Percentiles rank a stretch among this genome's conserved stretches.
Evolutionary conservation across 345 rosid genomes (phyloP).

Genomic region (Laguncularia racemosa): DNA sequence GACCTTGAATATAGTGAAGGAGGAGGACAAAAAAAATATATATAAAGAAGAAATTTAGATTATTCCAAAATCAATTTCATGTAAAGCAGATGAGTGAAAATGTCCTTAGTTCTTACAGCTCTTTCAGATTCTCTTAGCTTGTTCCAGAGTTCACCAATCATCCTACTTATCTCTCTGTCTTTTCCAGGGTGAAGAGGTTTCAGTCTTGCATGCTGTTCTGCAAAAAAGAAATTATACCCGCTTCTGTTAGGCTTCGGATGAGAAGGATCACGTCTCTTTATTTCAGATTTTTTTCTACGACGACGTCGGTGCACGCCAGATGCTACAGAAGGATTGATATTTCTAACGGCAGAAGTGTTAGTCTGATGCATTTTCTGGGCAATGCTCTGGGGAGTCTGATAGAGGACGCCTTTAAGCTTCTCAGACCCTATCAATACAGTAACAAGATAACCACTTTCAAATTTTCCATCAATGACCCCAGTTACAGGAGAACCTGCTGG

Average conservation of each 20-base stretch:
- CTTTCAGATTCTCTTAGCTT: constrained; percentile 54
- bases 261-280: constrained; percentile 84
- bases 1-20: constrained; percentile 24
- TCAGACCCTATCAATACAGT: constrained; percentile 75
- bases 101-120: constrained; percentile 33
- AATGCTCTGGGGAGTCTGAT: constrained; percentile 40
- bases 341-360: constrained; percentile 18
- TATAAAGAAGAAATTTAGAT: not conserved
- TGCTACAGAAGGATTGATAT: constrained; percentile 14
- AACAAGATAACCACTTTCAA: constrained; percentile 83
- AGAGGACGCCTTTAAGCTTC: constrained; percentile 75
- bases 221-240: constrained; percentile 93
- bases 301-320: constrained; percentile 59
- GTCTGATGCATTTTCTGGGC: constrained; percentile 24
- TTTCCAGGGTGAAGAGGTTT: constrained; percentile 92
- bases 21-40: not conserved
- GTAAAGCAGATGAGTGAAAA: not conserved
- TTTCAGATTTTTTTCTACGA: constrained; percentile 83
- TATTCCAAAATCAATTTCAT: too few species aligned
- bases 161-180: constrained; percentile 84
- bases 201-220: constrained; percentile 88
- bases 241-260: constrained; percentile 94
- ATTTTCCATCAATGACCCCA: constrained; percentile 89
- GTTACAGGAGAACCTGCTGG: constrained; percentile 44
- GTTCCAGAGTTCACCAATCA: constrained; percentile 96